A percentile compares a stretch with the other conserved stretches of the same genome.
Conservation (phyloP, 345 rosid species). For the Sisymbrium irio region DNA sequence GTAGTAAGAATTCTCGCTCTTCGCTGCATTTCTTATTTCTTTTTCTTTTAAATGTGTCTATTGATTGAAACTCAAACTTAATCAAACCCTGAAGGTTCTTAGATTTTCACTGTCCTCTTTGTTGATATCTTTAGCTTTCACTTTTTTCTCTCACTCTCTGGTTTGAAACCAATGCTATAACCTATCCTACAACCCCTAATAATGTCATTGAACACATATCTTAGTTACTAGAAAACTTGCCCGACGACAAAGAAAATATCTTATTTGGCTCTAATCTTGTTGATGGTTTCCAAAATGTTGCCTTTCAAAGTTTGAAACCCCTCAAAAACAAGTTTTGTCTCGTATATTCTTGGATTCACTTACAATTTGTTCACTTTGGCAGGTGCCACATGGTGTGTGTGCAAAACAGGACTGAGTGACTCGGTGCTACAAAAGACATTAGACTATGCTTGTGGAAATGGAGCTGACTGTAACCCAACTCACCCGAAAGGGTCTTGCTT, state of each 20-base stretch:
- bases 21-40: background rate
- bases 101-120: background rate
- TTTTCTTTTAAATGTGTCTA: background rate
- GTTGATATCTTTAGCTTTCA: background rate
- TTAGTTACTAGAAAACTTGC: background rate
- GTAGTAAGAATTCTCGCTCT: conserved; percentile 39
- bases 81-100: background rate
- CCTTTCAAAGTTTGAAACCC: background rate
- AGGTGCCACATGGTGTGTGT: conserved; percentile 86
- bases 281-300: background rate
- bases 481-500: conserved; percentile 59
- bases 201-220: background rate
- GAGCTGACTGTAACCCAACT: conserved; percentile 81
- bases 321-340: background rate
- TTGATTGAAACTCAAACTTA: background rate
- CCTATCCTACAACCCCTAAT: background rate
- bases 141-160: background rate
- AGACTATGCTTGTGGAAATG: conserved; percentile 97
- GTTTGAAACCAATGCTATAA: background rate
- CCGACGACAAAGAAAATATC: background rate
- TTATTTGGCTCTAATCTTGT: background rate
- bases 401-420: conserved; percentile 63
- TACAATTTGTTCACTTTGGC: background rate
- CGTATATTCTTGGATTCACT: background rate
- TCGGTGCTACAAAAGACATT: conserved; percentile 65